Evolutionary conservation across 768 basidiomycete genomes (phyloP).

Genomic region (Tylopilus subfusipes): DNA sequence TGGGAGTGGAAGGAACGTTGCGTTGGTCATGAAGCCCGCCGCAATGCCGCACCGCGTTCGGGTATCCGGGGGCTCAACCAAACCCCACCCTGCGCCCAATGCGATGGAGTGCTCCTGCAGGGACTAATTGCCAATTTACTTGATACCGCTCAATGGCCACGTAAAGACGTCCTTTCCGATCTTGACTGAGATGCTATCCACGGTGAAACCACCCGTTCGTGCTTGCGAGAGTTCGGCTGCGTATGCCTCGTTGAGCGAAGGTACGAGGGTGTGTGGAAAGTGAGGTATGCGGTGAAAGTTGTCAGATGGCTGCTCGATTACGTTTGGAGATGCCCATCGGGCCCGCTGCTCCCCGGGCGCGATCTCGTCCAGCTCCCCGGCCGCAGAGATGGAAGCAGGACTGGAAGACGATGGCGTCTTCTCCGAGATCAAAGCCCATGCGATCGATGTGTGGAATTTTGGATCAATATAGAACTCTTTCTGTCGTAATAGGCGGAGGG

Average conservation of each 20-base stretch:
- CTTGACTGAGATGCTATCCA: conserved; percentile 53
- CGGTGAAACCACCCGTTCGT: conserved; percentile 48
- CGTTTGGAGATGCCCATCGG: neutral
- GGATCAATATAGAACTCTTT: conserved; percentile 77
- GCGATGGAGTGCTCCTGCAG: conserved; percentile 6
- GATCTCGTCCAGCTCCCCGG: conserved; percentile 3
- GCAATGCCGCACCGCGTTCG: conserved; percentile 6
- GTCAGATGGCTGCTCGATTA: conserved; percentile 8
- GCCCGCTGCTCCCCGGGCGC: conserved; percentile 6
- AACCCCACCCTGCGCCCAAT: conserved; percentile 5
- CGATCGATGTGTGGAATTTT: conserved; percentile 85
- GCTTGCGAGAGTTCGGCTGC: conserved; percentile 39
- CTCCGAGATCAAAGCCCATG: conserved; percentile 77
- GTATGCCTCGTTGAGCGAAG: conserved; percentile 48
- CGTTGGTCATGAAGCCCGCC: conserved; percentile 48
- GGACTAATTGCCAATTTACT: conserved; percentile 10
- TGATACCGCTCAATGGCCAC: conserved; percentile 38
- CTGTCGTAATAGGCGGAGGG: conserved; percentile 60
- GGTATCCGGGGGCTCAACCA: conserved; percentile 3
- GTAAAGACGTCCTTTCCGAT: conserved; percentile 64
- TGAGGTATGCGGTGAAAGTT: conserved; percentile 47
- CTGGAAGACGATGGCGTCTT: conserved; percentile 4
- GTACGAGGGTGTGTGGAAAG: conserved; percentile 48
- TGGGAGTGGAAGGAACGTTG: conserved; percentile 72
- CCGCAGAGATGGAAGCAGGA: conserved; percentile 1